Evolutionary conservation across 2,329 filamentous ascomycete genomes (phyloP), one percentile per base, ranked within the genome.

Genomic region (Xylariaceae sp.): DNA sequence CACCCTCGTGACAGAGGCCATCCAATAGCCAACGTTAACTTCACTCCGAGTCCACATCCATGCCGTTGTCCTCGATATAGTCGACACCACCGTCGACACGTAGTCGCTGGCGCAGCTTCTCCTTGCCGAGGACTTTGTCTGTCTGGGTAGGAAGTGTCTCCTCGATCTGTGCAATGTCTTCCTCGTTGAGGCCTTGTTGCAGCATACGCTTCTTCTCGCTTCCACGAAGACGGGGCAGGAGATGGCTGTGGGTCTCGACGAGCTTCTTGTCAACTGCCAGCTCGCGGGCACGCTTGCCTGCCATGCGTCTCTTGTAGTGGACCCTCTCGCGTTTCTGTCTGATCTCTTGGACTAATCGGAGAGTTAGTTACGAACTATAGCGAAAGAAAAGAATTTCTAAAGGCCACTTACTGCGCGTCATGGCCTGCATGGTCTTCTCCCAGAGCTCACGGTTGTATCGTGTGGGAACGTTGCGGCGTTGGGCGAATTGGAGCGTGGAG

Each of bases 391-490:
- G 8, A 8, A 36, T 7, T 19, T 14, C 7, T 36, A 19, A 36
- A 19, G n/a, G 20, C 11, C 4, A 25, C 22, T 38, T 25, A 38
- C 37, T 34, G 54, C 92, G 81, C 70, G 88, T 79, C 90, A 98
- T 98, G 56, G 91, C 92, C 65, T 86, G 82, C 68, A 97, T 77
- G 14, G 93, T 97, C 63, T 86, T 89, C 58, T 80, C 78, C 54
- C 95, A 83, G 54, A 95, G 82, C 59, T 95, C 88, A 68, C 93
- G 85, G 80, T 96, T 88, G 82, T 98, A 98, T 65, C 92, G 88
- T 51, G 94, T 82, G 55, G 93, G 93, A 23, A 94, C 82, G 76
- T 98, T 96, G 75, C 93, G 87, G 64, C 89, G 86, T 57, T 89
- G 87, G 52, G 88, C 86, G 72, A 97, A 95, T 64, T 89, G 86